Evolutionary conservation across 805 yeast species (phyloP).

Genomic region (Teunomyces pallodes): DNA sequence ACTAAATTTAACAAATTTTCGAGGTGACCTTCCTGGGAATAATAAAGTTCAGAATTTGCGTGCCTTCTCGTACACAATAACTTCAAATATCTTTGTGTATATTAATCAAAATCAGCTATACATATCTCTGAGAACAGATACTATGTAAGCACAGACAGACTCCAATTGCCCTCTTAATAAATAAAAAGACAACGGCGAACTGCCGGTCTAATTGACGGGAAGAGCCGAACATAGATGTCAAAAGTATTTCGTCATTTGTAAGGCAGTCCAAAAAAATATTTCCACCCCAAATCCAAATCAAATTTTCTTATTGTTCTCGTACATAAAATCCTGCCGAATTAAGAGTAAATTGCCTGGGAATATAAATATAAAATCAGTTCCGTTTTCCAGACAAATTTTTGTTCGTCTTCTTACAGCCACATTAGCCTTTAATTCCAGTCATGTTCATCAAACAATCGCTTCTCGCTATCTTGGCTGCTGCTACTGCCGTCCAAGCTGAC

Average conservation of each 20-base stretch:
- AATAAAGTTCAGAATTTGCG: neutral
- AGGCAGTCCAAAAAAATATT: neutral
- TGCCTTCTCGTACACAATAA: neutral
- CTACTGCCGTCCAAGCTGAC: conserved; percentile 17
- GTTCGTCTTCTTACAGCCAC: neutral
- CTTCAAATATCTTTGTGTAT: neutral
- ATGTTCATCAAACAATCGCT: neutral
- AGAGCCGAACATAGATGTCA: too few species aligned
- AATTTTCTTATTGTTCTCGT: neutral
- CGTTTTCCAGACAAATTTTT: neutral
- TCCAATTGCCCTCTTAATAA: too few species aligned
- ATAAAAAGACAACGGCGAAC: too few species aligned
- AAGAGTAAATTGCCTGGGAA: neutral
- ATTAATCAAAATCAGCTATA: neutral
- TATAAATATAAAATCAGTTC: neutral
- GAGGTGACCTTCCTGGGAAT: neutral
- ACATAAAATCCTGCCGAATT: neutral
- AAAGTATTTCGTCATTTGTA: neutral
- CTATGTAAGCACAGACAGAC: neutral
- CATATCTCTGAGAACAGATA: neutral
- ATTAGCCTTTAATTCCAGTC: neutral
- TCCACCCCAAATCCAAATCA: neutral
- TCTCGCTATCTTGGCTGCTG: conserved; percentile 6
- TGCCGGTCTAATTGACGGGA: too few species aligned
- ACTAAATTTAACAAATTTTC: neutral